These are phyloP conservation scores for Penicillium sp. DNA, from an alignment of 2,329 filamentous ascomycete species.

Conservation along the genomic window DNA sequence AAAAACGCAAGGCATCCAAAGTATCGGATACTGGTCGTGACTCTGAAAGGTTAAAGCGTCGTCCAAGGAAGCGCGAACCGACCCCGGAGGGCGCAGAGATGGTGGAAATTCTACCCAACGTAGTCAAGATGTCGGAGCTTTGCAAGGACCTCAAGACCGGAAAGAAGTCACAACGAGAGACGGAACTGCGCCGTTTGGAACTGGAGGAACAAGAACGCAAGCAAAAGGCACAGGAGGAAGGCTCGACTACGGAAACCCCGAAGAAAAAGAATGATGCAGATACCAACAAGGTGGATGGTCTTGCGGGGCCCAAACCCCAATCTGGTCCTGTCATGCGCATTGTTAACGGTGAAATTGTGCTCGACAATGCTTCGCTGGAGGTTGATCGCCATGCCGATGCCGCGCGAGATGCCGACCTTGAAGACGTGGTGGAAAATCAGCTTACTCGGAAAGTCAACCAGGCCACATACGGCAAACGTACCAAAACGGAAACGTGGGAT, in stretches of 20 bases:
- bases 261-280: slow-evolving; percentile 31
- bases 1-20: slow-evolving; percentile 30
- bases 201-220: slow-evolving; percentile 54
- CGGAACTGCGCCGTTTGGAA: slow-evolving; percentile 59
- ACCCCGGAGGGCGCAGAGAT: slow-evolving; percentile 52
- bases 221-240: slow-evolving; percentile 40
- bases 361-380: slow-evolving; percentile 54
- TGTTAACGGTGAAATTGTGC: slow-evolving; percentile 60
- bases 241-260: slow-evolving; percentile 20
- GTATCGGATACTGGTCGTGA: slow-evolving; percentile 23
- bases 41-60: slow-evolving; percentile 25
- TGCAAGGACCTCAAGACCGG: slow-evolving; percentile 57
- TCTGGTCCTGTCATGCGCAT: slow-evolving; percentile 53
- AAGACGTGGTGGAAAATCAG: slow-evolving; percentile 49
- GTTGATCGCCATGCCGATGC: slow-evolving; percentile 60
- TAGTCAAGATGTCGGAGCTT: slow-evolving; percentile 60
- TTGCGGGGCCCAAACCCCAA: slow-evolving; percentile 28
- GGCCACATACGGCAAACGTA: slow-evolving; percentile 49
- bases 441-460: slow-evolving; percentile 51
- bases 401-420: slow-evolving; percentile 47
- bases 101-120: slow-evolving; percentile 55
- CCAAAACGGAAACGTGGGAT: slow-evolving; percentile 59
- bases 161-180: slow-evolving; percentile 59
- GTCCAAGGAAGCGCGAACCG: slow-evolving; percentile 40
- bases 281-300: slow-evolving; percentile 21